phyloP scores from a whole-genome alignment of 1,284 basidiomycete species.

The Papiliotrema fonsecae region DNA sequence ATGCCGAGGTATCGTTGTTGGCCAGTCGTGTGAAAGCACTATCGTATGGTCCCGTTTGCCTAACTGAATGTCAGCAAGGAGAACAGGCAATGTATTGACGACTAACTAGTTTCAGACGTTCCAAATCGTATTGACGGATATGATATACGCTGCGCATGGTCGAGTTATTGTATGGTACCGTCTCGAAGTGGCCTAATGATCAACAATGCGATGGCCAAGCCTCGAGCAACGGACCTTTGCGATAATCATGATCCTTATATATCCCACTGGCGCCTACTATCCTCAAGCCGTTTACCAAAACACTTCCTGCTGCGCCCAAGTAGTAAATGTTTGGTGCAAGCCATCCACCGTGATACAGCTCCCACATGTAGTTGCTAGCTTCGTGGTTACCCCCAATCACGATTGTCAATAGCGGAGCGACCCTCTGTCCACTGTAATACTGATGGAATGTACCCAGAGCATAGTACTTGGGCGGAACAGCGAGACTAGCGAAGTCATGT shows the following conservation, averaged over 20 bases:
- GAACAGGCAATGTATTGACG: too few relatives aligned
- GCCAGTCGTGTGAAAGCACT: slow-evolving; percentile 97
- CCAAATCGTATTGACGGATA: slow-evolving; percentile 77
- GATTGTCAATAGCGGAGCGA: slow-evolving; percentile 82
- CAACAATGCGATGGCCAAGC: too few relatives aligned
- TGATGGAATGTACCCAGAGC: slow-evolving; percentile 77
- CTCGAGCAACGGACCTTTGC: slow-evolving; percentile 56
- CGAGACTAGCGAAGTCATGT: slow-evolving; percentile 81
- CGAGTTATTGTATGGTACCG: slow-evolving; percentile 57
- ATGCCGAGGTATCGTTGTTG: slow-evolving; percentile 73
- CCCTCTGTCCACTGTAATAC: slow-evolving; percentile 80
- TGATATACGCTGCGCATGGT: slow-evolving; percentile 86
- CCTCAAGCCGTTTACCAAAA: slow-evolving; percentile 77
- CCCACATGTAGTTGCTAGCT: slow-evolving; percentile 95
- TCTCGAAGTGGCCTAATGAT: slow-evolving; percentile 52
- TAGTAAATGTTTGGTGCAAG: slow-evolving; percentile 96
- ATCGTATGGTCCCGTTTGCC: too few relatives aligned
- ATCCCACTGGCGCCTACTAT: slow-evolving; percentile 92
- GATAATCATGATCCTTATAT: slow-evolving; percentile 77
- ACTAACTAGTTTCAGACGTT: slow-evolving; percentile 71
- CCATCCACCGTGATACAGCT: slow-evolving; percentile 96
- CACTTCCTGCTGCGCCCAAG: slow-evolving; percentile 84
- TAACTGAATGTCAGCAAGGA: too few relatives aligned
- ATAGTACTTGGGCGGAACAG: slow-evolving; percentile 86
- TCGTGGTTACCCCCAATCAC: slow-evolving; percentile 99